Evolutionary conservation across 2,329 filamentous ascomycete species (phyloP).

Genomic region (Chaetothyriales sp.): DNA sequence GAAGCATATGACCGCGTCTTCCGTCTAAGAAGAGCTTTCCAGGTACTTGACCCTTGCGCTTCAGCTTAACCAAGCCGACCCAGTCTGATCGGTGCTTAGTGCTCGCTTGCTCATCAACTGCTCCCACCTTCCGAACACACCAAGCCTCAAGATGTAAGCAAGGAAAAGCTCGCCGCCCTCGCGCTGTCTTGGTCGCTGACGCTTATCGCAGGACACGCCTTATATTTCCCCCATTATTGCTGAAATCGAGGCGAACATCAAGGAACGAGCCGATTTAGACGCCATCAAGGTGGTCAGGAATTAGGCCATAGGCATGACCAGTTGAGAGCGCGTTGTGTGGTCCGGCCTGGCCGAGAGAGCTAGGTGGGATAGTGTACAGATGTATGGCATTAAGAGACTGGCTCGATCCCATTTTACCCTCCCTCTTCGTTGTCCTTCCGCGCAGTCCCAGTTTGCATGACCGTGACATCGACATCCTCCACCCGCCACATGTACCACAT

Average conservation of each 20-base stretch:
- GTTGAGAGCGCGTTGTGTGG: neutral
- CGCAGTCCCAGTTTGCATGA: slow-evolving; percentile 5
- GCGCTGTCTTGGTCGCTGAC: slow-evolving; percentile 2
- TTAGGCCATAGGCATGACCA: neutral
- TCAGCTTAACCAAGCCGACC: neutral
- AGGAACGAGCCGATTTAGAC: slow-evolving; percentile 55
- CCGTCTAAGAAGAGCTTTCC: slow-evolving; percentile 88
- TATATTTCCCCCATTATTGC: slow-evolving; percentile 55
- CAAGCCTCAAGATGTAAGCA: slow-evolving; percentile 48
- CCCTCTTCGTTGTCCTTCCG: neutral
- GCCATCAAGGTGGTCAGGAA: slow-evolving; percentile 43
- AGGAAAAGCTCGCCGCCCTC: neutral
- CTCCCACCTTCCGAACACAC: slow-evolving; percentile 52
- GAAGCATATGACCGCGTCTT: slow-evolving; percentile 94
- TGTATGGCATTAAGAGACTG: neutral
- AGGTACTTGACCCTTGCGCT: slow-evolving; percentile 38
- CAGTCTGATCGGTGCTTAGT: slow-evolving; percentile 29
- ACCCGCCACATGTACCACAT: slow-evolving; percentile 99
- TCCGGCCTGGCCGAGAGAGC: neutral
- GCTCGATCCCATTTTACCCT: neutral
- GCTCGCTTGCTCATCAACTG: slow-evolving; percentile 50
- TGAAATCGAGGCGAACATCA: slow-evolving; percentile 51
- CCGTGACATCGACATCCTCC: slow-evolving; percentile 50
- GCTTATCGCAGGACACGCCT: slow-evolving; percentile 39
- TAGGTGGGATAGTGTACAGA: neutral